Evolutionary conservation across 345 rosid genomes (phyloP).

Genomic region (Lepidium aucheri): DNA sequence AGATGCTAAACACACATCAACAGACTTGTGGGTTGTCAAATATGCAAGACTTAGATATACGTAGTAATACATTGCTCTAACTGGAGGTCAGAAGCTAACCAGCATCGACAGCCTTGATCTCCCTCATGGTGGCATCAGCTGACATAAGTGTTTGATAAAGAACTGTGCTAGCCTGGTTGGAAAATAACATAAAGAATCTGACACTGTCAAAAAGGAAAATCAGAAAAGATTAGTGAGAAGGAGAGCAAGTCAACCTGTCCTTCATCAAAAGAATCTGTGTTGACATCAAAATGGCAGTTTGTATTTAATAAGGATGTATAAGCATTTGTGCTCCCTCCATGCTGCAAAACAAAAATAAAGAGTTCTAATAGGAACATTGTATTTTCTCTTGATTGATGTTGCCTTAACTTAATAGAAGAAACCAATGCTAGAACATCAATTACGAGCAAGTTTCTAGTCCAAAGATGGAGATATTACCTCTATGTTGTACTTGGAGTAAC

Average conservation of each 20-base stretch:
- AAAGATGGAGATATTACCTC: conserved; percentile 38
- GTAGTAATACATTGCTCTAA: too few relatives aligned
- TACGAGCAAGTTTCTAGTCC: neutral
- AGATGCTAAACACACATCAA: neutral
- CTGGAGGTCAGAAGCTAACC: conserved; percentile 44
- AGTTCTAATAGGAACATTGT: neutral
- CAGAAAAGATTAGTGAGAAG: neutral
- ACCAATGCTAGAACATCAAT: neutral
- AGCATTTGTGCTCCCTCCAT: conserved; percentile 83
- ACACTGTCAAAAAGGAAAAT: too few relatives aligned
- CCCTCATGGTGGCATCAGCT: conserved; percentile 82
- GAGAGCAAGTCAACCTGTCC: conserved; percentile 44
- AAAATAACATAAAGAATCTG: neutral
- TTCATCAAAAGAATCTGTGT: conserved; percentile 61
- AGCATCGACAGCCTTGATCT: conserved; percentile 89
- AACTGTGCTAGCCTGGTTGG: conserved; percentile 68
- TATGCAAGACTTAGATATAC: neutral
- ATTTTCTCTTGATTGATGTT: neutral
- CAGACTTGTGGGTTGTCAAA: neutral
- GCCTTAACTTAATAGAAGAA: neutral
- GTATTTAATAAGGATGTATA: conserved; percentile 61
- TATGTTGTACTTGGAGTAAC: conserved; percentile 52
- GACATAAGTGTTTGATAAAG: conserved; percentile 81
- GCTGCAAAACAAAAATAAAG: conserved; percentile 36
- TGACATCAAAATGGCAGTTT: conserved; percentile 65